A percentile compares a stretch with the other conserved stretches of the same genome.
These are phyloP conservation scores for Astrephomene gubernaculifera DNA, from an alignment of 139 green algal genomes.

Conservation along the genomic window DNA sequence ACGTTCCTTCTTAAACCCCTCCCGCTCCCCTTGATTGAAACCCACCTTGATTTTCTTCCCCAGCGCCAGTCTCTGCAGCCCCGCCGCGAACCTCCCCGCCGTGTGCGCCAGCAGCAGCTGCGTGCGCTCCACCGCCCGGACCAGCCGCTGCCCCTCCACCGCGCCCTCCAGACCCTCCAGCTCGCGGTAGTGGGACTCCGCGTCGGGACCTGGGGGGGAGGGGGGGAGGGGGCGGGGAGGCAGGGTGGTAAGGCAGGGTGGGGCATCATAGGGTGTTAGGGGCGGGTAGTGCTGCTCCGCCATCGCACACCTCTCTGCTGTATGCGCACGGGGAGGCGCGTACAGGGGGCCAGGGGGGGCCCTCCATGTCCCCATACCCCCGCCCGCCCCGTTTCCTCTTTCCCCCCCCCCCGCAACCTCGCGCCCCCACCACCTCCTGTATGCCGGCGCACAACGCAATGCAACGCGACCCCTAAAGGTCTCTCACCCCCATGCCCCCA, in stretches of 20 bases:
- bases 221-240: neutral
- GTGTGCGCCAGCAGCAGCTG: conserved; percentile 20
- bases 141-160: conserved; percentile 69
- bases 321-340: too few relatives aligned
- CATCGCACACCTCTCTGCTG: too few relatives aligned
- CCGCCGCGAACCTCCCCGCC: conserved; percentile 32
- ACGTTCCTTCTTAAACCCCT: too few relatives aligned
- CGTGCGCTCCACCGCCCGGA: conserved; percentile 61
- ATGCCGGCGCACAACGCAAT: too few relatives aligned
- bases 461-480: too few relatives aligned
- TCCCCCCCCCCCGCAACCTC: too few relatives aligned
- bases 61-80: conserved; percentile 47
- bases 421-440: too few relatives aligned
- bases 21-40: too few relatives aligned
- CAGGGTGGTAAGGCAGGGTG: neutral
- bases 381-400: too few relatives aligned
- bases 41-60: conserved; percentile 54
- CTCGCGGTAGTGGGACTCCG: conserved; percentile 51
- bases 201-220: conserved; percentile 30
- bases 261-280: neutral
- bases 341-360: too few relatives aligned
- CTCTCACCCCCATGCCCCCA: neutral
- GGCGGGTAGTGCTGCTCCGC: too few relatives aligned
- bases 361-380: too few relatives aligned
- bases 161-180: conserved; percentile 62